Base-by-base conservation (phyloP, 1,139 yeast species). In the Taphrina communis region DNA sequence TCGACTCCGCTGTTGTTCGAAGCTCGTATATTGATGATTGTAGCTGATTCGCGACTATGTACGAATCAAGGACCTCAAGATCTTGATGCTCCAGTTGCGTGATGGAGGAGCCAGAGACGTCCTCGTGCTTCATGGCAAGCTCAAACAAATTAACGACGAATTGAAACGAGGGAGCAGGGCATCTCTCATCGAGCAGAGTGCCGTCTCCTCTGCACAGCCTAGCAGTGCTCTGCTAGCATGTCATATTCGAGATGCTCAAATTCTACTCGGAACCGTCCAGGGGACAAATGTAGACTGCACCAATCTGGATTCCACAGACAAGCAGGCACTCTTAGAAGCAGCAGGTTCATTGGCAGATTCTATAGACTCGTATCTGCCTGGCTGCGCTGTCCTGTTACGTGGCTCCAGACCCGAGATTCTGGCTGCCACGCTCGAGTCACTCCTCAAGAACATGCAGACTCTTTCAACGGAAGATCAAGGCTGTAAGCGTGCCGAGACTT, bases 211-310 rank as follows among this genome's bases (percentile, higher is more conserved):
- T 8, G 36, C 36, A 6, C 53, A 25, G 21, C 53, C 53, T 6
- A 19, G 36, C 36, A 21, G 9, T 2, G 53, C 53, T 11, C 53
- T 11, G 3, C 53, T 50, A 2, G 36, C 53, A 8, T 50, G 53
- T 36, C 53, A 50, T n/a, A 50, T 50, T 2, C 53, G 53, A 50
- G 53, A 50, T n/a, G 53, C 53, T 21, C 53, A 50, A 50, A 50
- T 50, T 35, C 21, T 50, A 35, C 36, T 25, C n/a, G 36, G 36
- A 6, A 50, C 53, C 8, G 21, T 50, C 36, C 53, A 35, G 21
- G 53, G 53, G 12, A 21, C n/a, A 8, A 25, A 50, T n/a, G 14
- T 50, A n/a, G 36, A 50, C 36, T 50, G 36, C 12, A 9, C 53
- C 36, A 50, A 50, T 21, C 31, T 50, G 11, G 53, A 50, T 17